These are phyloP conservation scores for Pleurozium schreberi DNA, from an alignment of 225 moss, liverwort and hornwort genomes.

Conservation along the genomic window DNA sequence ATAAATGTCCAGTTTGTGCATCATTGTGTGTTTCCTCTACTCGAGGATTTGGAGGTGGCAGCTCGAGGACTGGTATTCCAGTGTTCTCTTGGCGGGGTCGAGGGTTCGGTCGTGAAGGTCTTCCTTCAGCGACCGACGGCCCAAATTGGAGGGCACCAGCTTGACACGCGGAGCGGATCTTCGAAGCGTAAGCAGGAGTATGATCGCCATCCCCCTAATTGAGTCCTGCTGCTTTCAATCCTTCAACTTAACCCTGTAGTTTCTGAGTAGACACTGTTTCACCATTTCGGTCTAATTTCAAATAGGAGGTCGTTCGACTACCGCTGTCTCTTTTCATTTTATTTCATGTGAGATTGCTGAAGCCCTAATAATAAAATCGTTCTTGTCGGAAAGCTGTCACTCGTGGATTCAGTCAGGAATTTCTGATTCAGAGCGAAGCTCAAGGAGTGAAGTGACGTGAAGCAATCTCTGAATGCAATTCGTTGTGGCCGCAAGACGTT, in stretches of 20 bases:
- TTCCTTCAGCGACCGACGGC: neutral
- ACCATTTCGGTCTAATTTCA: neutral
- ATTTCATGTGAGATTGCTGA: neutral
- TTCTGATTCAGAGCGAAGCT: neutral
- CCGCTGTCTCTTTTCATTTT: neutral
- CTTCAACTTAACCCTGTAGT: neutral
- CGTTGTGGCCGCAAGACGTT: neutral
- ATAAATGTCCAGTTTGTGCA: conserved; percentile 7
- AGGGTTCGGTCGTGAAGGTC: neutral
- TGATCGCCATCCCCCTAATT: neutral
- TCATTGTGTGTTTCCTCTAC: conserved; percentile 2
- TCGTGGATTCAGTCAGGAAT: neutral
- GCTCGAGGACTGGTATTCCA: conserved; percentile 9
- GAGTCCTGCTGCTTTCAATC: neutral
- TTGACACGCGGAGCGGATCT: neutral
- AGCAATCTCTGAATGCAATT: neutral
- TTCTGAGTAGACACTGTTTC: neutral
- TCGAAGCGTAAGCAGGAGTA: neutral
- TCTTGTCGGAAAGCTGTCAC: neutral
- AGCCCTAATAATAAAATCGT: neutral
- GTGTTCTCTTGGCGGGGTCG: neutral
- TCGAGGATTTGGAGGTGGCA: conserved; percentile 11
- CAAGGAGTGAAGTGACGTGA: neutral
- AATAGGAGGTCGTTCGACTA: neutral
- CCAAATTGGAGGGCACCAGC: neutral